Evolutionary conservation across 2,329 filamentous ascomycete species (phyloP).

Genomic region (Penicillium sp.): DNA sequence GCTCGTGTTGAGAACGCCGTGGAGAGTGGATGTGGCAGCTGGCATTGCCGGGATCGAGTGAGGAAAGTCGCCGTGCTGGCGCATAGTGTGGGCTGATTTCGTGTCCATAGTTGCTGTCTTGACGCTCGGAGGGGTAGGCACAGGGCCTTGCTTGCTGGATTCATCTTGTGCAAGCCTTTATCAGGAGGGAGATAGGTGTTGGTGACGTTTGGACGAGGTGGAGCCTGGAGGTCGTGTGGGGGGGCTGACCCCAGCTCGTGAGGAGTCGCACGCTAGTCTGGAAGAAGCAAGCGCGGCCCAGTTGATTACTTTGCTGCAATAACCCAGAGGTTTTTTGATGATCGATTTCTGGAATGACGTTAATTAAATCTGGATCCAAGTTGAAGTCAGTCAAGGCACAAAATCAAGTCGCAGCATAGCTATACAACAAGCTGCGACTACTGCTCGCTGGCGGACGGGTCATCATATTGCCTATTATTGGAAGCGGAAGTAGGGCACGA

Average conservation of each 20-base stretch:
- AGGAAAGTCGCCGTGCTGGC: background rate
- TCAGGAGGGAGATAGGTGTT: background rate
- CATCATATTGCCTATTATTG: background rate
- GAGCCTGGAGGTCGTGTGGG: background rate
- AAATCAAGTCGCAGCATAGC: background rate
- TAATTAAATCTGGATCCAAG: too few species aligned
- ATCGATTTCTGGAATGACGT: too few species aligned
- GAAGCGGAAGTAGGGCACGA: background rate
- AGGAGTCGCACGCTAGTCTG: slow-evolving; percentile 3
- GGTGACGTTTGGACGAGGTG: background rate
- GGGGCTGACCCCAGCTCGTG: background rate
- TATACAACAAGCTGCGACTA: background rate
- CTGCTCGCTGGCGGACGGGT: background rate
- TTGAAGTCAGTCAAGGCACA: too few species aligned
- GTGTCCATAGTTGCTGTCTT: background rate
- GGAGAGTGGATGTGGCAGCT: background rate
- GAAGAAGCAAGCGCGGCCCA: background rate
- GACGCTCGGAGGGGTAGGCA: slow-evolving; percentile 1
- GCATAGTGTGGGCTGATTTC: background rate
- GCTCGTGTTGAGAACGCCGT: slow-evolving; percentile 8
- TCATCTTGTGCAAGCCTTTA: background rate
- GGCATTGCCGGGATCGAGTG: background rate
- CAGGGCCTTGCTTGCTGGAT: background rate
- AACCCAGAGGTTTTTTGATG: too few species aligned
- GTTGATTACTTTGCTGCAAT: background rate